These are phyloP conservation scores for Sphaerulina vaccinii DNA, from an alignment of 2,329 filamentous ascomycete genomes.

Conservation along the genomic window DNA sequence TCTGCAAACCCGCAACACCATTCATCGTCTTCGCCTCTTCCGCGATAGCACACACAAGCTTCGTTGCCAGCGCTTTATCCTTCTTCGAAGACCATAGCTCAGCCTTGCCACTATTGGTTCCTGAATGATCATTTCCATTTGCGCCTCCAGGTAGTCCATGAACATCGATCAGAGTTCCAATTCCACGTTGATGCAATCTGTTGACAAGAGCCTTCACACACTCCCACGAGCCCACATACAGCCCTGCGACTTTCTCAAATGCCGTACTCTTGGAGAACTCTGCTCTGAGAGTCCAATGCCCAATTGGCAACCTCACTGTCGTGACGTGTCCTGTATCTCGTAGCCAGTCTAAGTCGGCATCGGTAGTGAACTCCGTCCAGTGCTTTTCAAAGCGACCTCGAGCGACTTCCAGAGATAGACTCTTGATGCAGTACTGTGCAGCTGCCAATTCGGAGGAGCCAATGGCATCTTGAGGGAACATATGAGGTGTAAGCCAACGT, in stretches of 20 bases:
- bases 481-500: conserved; percentile 54
- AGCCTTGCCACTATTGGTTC: conserved; percentile 53
- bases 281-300: conserved; percentile 57
- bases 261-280: conserved; percentile 52
- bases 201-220: conserved; percentile 50
- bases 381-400: conserved; percentile 53
- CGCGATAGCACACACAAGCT: conserved; percentile 53
- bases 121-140: conserved; percentile 56
- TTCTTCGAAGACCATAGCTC: conserved; percentile 51
- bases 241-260: conserved; percentile 49
- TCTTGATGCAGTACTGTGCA: conserved; percentile 49
- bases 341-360: conserved; percentile 55
- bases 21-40: conserved; percentile 46
- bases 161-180: conserved; percentile 59
- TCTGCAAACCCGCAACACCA: conserved; percentile 56
- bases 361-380: conserved; percentile 53
- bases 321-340: conserved; percentile 54
- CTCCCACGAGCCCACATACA: conserved; percentile 57
- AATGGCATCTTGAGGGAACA: conserved; percentile 47
- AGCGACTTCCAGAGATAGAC: conserved; percentile 50
- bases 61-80: conserved; percentile 49
- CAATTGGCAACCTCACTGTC: conserved; percentile 59
- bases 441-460: conserved; percentile 54
- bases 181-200: conserved; percentile 48
- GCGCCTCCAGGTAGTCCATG: conserved; percentile 60